phyloP scores from a whole-genome alignment of 768 basidiomycete genomes.

The Leccinum barrowsii region DNA sequence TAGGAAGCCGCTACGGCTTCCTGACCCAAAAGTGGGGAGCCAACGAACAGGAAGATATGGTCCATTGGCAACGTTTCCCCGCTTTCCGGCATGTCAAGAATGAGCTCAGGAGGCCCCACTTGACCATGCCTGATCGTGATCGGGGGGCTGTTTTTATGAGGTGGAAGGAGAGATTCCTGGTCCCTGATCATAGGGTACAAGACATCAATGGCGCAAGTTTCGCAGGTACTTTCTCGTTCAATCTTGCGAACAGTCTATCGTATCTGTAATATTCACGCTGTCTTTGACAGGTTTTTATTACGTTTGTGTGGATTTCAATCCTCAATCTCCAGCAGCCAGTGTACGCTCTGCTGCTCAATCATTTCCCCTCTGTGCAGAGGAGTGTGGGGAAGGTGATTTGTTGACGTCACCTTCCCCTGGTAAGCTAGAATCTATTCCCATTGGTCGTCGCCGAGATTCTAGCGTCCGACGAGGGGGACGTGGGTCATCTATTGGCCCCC shows the following conservation, averaged over 20 bases:
- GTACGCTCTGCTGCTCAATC: conserved; percentile 34
- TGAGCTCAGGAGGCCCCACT: conserved; percentile 72
- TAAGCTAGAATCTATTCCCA: conserved; percentile 39
- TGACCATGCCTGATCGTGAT: conserved; percentile 75
- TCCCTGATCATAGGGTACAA: conserved; percentile 91
- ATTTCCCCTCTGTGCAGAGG: conserved; percentile 31
- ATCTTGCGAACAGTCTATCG: background rate
- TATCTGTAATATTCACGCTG: conserved; percentile 1
- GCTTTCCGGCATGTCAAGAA: conserved; percentile 79
- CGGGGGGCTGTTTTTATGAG: conserved; percentile 89
- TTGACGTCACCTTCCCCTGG: conserved; percentile 30
- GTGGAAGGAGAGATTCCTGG: conserved; percentile 95
- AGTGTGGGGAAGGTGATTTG: conserved; percentile 26
- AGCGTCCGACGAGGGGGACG: conserved; percentile 43
- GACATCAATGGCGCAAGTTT: conserved; percentile 95
- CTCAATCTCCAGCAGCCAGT: conserved; percentile 42
- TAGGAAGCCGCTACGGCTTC: conserved; percentile 88
- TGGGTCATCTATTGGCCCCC: conserved; percentile 47
- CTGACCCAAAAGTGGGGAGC: conserved; percentile 90
- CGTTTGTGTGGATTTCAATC: conserved; percentile 90
- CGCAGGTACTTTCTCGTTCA: conserved; percentile 59
- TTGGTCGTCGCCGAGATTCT: conserved; percentile 41
- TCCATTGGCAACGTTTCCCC: conserved; percentile 93
- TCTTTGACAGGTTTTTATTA: conserved; percentile 78
- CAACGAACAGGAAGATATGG: conserved; percentile 84